phyloP scores from a whole-genome alignment of 2,329 filamentous ascomycete species.

The Colletotrichum aenigma region DNA sequence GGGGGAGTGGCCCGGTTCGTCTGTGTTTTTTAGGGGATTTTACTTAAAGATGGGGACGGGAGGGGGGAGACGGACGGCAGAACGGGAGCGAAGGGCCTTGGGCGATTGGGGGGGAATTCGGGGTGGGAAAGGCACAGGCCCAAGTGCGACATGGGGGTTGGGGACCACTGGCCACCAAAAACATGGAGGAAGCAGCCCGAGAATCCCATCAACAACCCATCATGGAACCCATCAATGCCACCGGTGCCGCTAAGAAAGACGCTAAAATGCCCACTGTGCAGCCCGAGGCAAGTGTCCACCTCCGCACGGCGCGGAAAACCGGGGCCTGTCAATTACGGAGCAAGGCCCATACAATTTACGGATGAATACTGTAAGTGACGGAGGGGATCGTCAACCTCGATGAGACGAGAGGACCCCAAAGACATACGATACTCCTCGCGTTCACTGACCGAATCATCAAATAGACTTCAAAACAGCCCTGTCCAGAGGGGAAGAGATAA shows the following conservation, averaged over 20 bases:
- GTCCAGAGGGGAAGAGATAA: neutral
- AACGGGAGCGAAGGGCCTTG: neutral
- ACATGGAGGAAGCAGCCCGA: neutral
- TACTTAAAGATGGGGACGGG: neutral
- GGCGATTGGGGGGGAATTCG: neutral
- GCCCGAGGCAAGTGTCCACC: neutral
- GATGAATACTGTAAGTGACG: neutral
- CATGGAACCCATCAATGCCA: neutral
- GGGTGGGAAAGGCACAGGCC: neutral
- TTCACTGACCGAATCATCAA: neutral
- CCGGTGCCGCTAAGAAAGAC: neutral
- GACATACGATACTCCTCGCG: neutral
- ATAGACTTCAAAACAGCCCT: neutral
- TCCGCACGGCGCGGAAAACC: neutral
- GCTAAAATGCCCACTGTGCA: neutral
- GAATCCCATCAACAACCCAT: neutral
- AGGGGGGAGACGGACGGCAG: neutral
- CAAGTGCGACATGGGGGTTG: neutral
- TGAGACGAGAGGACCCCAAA: neutral
- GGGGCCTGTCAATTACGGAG: neutral
- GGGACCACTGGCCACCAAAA: neutral
- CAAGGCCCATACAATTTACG: neutral
- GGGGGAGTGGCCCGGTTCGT: neutral
- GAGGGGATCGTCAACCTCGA: neutral
- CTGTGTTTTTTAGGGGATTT: neutral